Base-by-base conservation (phyloP, 148 eudicot species). In the Heliosperma pusillum region DNA sequence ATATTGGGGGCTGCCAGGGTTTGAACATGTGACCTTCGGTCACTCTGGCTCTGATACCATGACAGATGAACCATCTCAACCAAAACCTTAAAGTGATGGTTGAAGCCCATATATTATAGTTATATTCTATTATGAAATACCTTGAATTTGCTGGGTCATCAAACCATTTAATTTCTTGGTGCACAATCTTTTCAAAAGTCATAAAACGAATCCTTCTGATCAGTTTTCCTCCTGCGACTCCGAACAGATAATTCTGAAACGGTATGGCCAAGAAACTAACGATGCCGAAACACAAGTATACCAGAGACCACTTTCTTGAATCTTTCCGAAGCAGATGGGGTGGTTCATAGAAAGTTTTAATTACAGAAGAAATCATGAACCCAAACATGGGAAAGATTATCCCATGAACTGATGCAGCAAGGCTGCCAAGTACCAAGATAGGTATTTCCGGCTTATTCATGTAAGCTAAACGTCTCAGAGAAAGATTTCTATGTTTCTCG, bases 141-240 rank as follows among this genome's bases (percentile, higher is more conserved):
- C 98, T 93, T 69, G 98, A 87, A 71, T 93, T 86, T 70, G 82
- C 87, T 27, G 95, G 91, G 72, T 91, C 86, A 71, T 93, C 98
- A 71, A 93, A 93, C 98, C 93, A 91, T 63, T 89, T 88, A 70
- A 89, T 87, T 81, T 91, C 97, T 76, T 91, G 97, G 74, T 89
- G 92, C 10, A 90, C 91, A 24, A 88, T 86, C 79, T 91, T 93
- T 76, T 86, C 82, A 75, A 91, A 93, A 0, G 90, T 76, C 85
- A 93, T 61, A 21, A 82, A 84, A 36, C 98, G 91, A 53, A 93
- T 85, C 70, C 95, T 79, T 69, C 83, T 80, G 20, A 93, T 84
- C 74, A 93, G 81, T 57, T 80, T 91, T 10, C 98, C 97, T 24
- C 98, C 97, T 10, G 98, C 97, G 66, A 93, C 55, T 63, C 89